Evolutionary conservation across 306 rosid genomes (phyloP).

Genomic region (Malus sylvestris): DNA sequence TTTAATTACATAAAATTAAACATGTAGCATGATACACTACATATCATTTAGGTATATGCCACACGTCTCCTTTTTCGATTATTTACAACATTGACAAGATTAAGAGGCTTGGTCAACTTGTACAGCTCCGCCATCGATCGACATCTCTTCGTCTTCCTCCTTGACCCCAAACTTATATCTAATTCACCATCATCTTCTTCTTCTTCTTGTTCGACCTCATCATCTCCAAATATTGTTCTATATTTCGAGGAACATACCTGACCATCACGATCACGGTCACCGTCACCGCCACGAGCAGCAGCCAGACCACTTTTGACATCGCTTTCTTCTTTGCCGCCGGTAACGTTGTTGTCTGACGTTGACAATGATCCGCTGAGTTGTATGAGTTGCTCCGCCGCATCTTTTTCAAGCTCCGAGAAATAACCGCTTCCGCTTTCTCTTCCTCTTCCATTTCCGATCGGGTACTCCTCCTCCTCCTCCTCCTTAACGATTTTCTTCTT

Average conservation of each 20-base stretch:
- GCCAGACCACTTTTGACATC: not conserved
- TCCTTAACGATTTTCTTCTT: not conserved
- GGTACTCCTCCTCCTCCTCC: not conserved
- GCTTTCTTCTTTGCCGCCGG: not conserved
- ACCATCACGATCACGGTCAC: not conserved
- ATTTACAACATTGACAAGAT: not conserved
- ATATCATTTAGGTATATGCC: not conserved
- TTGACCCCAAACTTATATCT: not conserved
- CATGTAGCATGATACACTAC: too few species aligned
- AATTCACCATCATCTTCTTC: not conserved
- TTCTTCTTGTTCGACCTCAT: not conserved
- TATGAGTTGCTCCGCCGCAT: not conserved
- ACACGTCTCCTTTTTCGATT: not conserved
- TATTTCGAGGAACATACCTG: not conserved
- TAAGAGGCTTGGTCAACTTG: not conserved
- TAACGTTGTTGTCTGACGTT: not conserved
- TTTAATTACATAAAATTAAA: too few species aligned
- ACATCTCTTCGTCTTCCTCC: not conserved
- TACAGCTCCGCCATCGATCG: not conserved
- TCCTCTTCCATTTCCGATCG: not conserved
- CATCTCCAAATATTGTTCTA: not conserved
- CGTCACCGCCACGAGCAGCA: not conserved
- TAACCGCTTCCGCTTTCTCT: not conserved
- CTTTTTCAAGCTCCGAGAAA: not conserved
- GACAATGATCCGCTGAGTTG: not conserved